These are phyloP conservation scores for Pichia sp. DNA, from an alignment of 1,139 yeast species.

Conservation along the genomic window DNA sequence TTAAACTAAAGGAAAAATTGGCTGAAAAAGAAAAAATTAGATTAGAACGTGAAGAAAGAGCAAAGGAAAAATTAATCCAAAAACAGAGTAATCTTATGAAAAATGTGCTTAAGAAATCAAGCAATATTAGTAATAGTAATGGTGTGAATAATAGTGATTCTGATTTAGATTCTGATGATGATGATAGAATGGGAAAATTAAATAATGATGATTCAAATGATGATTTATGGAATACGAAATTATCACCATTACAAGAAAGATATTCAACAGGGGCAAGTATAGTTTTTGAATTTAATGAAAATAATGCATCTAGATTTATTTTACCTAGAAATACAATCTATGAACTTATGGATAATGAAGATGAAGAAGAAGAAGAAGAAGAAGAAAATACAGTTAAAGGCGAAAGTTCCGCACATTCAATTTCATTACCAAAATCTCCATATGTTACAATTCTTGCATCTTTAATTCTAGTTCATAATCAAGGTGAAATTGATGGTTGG, in stretches of 20 bases:
- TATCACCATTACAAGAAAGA: constrained; percentile 71
- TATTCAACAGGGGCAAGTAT: constrained; percentile 64
- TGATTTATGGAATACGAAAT: constrained; percentile 39
- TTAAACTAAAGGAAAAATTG: constrained; percentile 19
- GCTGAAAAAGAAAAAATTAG: constrained; percentile 18
- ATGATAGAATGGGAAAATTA: constrained; percentile 12
- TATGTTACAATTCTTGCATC: constrained; percentile 54
- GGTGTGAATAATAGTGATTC: constrained; percentile 9
- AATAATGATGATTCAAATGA: constrained; percentile 19
- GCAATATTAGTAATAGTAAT: constrained; percentile 11
- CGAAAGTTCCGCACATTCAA: background rate
- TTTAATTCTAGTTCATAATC: constrained; percentile 54
- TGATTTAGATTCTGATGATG: constrained; percentile 2
- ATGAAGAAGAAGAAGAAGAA: constrained; percentile 6
- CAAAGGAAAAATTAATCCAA: background rate
- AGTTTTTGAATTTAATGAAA: constrained; percentile 79
- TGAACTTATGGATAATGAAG: constrained; percentile 45
- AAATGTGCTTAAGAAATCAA: constrained; percentile 7
- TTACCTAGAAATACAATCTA: constrained; percentile 72
- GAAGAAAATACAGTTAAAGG: constrained; percentile 9
- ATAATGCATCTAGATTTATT: constrained; percentile 64
- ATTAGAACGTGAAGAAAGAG: constrained; percentile 12
- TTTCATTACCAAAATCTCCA: constrained; percentile 12
- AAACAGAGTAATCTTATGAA: constrained; percentile 11
- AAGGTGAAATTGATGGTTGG: constrained; percentile 42